Evolutionary conservation across 257 asterid genomes (phyloP), one percentile per base, ranked within the genome.

Genomic region (Nicotiana tomentosiformis): DNA sequence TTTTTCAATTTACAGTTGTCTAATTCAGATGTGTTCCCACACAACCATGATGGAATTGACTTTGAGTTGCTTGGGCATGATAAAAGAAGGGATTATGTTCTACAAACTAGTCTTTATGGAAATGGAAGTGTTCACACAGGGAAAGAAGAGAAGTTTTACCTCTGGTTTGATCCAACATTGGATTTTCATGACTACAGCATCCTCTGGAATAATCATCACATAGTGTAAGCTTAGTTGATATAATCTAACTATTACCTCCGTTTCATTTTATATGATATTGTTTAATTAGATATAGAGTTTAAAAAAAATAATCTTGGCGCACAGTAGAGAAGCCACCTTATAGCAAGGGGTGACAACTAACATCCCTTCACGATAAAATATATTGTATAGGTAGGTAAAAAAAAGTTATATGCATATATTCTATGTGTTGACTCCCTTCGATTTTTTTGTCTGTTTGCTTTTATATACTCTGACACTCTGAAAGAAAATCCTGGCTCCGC

Each of bases 111-210:
- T 87, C 82, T 93, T 43, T 94, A 94, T 20, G 97, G 98, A 15
- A 94, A 93, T 86, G 98, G 98, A 80, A 94, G 98, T 78, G 95
- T 92, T 12, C 88, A 83, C 29, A 94, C 91, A 1, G 97, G 97
- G 77, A 86, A 97, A 57, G 98, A 93, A 86, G 98, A 94, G 85
- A 94, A 94, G 78, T 85, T 94, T 81, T 91, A 93, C 92, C 94
- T 93, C 15, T 94, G 98, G 98, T 94, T 94, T 68, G 97, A 94
- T 83, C 98, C 97, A 5, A 94, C 97, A 9, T 81, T 81, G 43
- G 82, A 57, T 53, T 94, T 89, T 72, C 98, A 94, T 83, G 92
- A 92, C 84, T 94, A 93, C 80, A 88, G 84, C 91, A 94, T 94
- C 80, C 89, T 94, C 3, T 94, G 98, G 98, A 94, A 94, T 89